A percentile compares a stretch with the other conserved stretches of the same genome.
phyloP scores from a whole-genome alignment of 2,329 filamentous ascomycete species.

The Calycina herbarum region DNA sequence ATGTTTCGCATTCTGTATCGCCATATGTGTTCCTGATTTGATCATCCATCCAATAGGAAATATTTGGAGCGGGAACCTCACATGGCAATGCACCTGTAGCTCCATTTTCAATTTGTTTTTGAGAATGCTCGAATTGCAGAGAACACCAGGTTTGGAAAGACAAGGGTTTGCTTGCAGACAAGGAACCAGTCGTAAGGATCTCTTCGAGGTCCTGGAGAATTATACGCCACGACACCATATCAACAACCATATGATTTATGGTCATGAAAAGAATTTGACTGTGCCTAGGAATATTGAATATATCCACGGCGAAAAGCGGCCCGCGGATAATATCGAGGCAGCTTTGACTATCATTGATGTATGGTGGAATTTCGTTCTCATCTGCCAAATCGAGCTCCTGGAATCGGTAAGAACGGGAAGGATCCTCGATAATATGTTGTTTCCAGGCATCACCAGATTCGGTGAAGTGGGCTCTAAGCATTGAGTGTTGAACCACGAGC shows the following conservation, averaged over 20 bases:
- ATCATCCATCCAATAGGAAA: conserved; percentile 31
- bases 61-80: not conserved
- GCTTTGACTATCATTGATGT: conserved; percentile 12
- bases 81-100: not conserved
- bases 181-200: conserved; percentile 24
- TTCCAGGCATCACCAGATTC: conserved; percentile 35
- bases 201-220: conserved; percentile 41
- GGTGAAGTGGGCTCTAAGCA: conserved; percentile 41
- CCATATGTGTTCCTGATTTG: conserved; percentile 28
- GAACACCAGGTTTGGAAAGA: conserved; percentile 41
- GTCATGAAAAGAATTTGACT: conserved; percentile 18
- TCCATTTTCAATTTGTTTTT: conserved; percentile 2
- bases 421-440: conserved; percentile 27
- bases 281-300: conserved; percentile 15
- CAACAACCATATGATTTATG: conserved; percentile 32
- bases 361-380: conserved; percentile 8
- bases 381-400: not conserved
- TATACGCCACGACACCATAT: conserved; percentile 41
- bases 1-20: conserved; percentile 36
- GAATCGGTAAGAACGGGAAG: conserved; percentile 18
- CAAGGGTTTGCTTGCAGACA: conserved; percentile 17
- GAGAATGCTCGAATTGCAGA: conserved; percentile 37
- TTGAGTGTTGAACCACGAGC: conserved; percentile 40
- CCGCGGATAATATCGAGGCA: conserved; percentile 14
- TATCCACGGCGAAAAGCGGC: conserved; percentile 23